Evolutionary conservation across 2,329 filamentous ascomycete genomes (phyloP), one percentile per base, ranked within the genome.

Genomic region (Colletotrichum ledebouriae): DNA sequence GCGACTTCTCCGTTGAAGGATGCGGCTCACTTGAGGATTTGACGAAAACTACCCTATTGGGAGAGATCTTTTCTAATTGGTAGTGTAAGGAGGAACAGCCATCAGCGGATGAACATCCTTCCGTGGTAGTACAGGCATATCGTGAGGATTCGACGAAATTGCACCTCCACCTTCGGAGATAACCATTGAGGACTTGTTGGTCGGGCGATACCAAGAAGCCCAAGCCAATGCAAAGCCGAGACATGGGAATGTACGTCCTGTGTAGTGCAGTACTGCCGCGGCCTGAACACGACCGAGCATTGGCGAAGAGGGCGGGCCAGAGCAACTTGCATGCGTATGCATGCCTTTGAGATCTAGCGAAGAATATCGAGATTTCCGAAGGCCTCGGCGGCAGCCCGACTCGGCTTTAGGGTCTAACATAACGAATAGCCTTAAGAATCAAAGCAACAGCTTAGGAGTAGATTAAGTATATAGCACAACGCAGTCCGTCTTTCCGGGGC

Each of bases 361-460:
- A 46, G 34, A 50, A 57, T 10, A 9, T 63, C 22, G 15, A 29
- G 20, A 15, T 46, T 4, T 10, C 20, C 17, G 15, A 20, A 46
- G 46, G 52, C n/a, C 59, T 67, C 63, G 52, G 59, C 64, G 42
- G 52, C 39, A 11, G 50, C 59, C 59, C 59, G 41, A 46, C n/a
- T 39, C 52, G 25, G 12, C 29, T 15, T 59, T 33, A 33, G 60
- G 64, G 20, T 52, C 29, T 12, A 41, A 39, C 50, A 37, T 29
- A 17, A 49, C 42, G 52, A 41, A 33, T 56, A 44, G 59, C 11
- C 41, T 39, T 11, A n/a, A 58, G 11, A 22, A 42, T 47, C 59
- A 20, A 44, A 58, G 59, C 64, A 29, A 39, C 17, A 7, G 33
- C 29, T n/a, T 25, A 7, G 25, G 44, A 25, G 22, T n/a, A 33